Conservation (phyloP, 2,329 filamentous ascomycete species). For the Microcyclospora tardicrescens region DNA sequence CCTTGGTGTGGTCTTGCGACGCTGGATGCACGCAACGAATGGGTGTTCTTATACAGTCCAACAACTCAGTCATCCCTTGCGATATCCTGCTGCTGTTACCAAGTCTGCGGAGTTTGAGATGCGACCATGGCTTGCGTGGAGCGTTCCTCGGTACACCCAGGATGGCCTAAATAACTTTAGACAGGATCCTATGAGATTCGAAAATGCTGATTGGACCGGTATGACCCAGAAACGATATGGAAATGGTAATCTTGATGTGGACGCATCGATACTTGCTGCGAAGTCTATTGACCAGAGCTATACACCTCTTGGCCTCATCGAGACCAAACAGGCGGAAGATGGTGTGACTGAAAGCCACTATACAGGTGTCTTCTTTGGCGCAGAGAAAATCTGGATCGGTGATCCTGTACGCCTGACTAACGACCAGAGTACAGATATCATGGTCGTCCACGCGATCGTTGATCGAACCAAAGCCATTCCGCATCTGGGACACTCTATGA, state of each 20-base stretch:
- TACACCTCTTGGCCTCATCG: slow-evolving; percentile 39
- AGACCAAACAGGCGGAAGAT: slow-evolving; percentile 24
- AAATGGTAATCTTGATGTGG: slow-evolving; percentile 38
- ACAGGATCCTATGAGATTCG: slow-evolving; percentile 28
- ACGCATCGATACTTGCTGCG: slow-evolving; percentile 45
- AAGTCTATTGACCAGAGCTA: slow-evolving; percentile 43
- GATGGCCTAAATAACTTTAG: slow-evolving; percentile 27
- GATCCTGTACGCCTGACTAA: slow-evolving; percentile 42
- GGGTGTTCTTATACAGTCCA: slow-evolving; percentile 16
- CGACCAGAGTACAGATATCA: slow-evolving; percentile 33
- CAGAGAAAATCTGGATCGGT: slow-evolving; percentile 48
- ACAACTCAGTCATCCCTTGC: slow-evolving; percentile 29
- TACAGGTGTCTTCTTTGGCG: slow-evolving; percentile 43
- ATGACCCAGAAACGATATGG: slow-evolving; percentile 30
- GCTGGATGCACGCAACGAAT: slow-evolving; percentile 22
- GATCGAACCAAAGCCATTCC: slow-evolving; percentile 21
- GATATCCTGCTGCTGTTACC: slow-evolving; percentile 22
- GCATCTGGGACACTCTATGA: slow-evolving; percentile 2
- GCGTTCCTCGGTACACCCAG: slow-evolving; percentile 39
- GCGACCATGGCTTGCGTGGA: slow-evolving; percentile 48
- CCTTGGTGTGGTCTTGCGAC: slow-evolving; percentile 37
- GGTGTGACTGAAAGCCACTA: slow-evolving; percentile 33
- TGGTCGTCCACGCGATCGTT: slow-evolving; percentile 34
- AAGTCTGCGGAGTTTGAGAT: slow-evolving; percentile 33
- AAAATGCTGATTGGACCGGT: slow-evolving; percentile 39